These are phyloP conservation scores for Darksidea phi DNA, from an alignment of 495 filamentous ascomycete genomes.

Conservation along the genomic window DNA sequence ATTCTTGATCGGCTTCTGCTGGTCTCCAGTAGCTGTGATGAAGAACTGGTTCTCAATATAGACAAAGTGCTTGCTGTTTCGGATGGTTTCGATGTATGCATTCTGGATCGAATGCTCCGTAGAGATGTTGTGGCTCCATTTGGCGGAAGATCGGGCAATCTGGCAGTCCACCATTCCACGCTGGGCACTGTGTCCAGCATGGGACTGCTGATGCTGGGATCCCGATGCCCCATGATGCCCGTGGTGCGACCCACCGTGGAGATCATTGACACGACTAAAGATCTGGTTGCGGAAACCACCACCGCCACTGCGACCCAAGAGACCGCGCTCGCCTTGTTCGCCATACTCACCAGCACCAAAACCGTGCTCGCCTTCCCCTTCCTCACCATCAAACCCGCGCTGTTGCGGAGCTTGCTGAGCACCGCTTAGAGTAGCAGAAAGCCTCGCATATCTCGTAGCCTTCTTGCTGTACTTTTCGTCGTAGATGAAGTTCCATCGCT, in stretches of 20 bases:
- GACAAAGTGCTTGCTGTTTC: constrained; percentile 76
- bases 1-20: constrained; percentile 79
- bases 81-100: constrained; percentile 82
- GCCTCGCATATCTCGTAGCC: constrained; percentile 40
- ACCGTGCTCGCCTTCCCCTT: constrained; percentile 35
- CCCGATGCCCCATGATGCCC: constrained; percentile 15
- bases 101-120: constrained; percentile 82
- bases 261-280: constrained; percentile 27
- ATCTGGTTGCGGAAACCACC: constrained; percentile 38
- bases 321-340: constrained; percentile 36
- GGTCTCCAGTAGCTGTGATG: constrained; percentile 80
- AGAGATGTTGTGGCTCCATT: constrained; percentile 69
- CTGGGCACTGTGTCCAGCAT: constrained; percentile 22
- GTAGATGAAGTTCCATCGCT: constrained; percentile 94
- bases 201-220: constrained; percentile 24
- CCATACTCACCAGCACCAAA: constrained; percentile 43
- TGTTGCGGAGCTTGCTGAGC: constrained; percentile 39
- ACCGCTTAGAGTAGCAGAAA: constrained; percentile 12
- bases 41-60: constrained; percentile 99
- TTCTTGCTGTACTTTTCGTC: constrained; percentile 75
- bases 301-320: constrained; percentile 19
- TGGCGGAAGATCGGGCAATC: constrained; percentile 65
- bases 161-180: constrained; percentile 60
- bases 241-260: constrained; percentile 26
- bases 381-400: constrained; percentile 44